Evolutionary conservation across 1,284 basidiomycete genomes (phyloP), one percentile per base, ranked within the genome.

Genomic region (Malassezia globosa): DNA sequence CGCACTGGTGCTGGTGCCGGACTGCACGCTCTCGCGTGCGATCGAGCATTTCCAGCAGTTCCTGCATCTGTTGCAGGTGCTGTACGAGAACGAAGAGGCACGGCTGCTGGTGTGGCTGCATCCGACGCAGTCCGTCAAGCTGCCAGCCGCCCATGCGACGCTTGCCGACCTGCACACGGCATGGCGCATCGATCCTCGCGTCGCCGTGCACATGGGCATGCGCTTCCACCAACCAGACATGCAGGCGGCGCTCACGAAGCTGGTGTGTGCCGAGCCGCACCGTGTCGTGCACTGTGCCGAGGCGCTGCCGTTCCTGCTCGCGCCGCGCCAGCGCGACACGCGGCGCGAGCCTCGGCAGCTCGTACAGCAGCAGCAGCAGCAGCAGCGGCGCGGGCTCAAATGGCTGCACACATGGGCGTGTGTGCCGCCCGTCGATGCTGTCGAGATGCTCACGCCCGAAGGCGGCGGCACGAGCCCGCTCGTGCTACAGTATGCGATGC

Each of bases 401-500:
- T 81, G 87, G 73, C 78, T 96, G 14, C 75, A 86, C 8, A 76
- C 92, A 27, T 96, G 89, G 88, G 81, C 82, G 1, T 80, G 88
- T 22, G 83, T 92, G 5, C 82, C 90, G 2, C 90, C 94, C 0
- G 79, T 96, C 13, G 59, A 64, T 31, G 60, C 62, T 10, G 58
- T 70, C 42, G 47, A 58, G 19, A 58, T 67, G 7, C 67, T 70
- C 58, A 58, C 62, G 43, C 62, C 66, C 1, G 55, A 58, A 33
- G 64, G 62, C 47, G 51, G 82, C 49, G 56, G 44, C 16, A 87
- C 82, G 62, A 82, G 96, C 63, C 84, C 90, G 0, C 72, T 88
- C 33, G 75, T 96, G 31, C 75, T 97, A 25, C 94, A 99, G 81
- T 97, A 95, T 72, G 90, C 92, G 0, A 89, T 97, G 76, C 81